Conservation (phyloP, 148 eudicot species). For the Fagopyrum esculentum region DNA sequence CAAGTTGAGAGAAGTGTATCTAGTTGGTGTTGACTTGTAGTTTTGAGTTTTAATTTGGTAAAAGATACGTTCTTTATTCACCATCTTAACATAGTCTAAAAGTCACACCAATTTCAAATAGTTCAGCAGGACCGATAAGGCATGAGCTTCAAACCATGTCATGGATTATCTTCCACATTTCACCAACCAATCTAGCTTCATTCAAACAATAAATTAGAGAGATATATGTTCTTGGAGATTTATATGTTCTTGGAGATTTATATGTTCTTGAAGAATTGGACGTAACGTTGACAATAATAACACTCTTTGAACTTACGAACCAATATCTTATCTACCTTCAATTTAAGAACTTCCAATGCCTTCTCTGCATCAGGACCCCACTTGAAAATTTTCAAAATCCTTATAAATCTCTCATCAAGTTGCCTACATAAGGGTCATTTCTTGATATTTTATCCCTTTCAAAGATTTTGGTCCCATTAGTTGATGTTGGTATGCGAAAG, state of each 20-base stretch:
- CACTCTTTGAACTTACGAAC: conserved; percentile 76
- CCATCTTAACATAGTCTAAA: conserved; percentile 81
- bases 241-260: conserved; percentile 81
- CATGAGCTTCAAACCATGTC: conserved; percentile 63
- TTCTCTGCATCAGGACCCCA: conserved; percentile 99
- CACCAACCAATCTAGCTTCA: conserved; percentile 62
- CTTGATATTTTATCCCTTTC: conserved; percentile 15
- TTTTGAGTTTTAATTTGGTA: conserved; percentile 74
- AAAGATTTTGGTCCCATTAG: conserved; percentile 23
- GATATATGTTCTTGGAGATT: conserved; percentile 62
- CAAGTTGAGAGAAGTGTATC: conserved; percentile 72
- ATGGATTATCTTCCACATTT: conserved; percentile 79
- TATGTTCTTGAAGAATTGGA: conserved; percentile 85
- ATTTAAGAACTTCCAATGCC: conserved; percentile 82
- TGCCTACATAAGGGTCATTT: conserved; percentile 31
- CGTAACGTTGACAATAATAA: conserved; percentile 65
- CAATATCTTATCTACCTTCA: conserved; percentile 79
- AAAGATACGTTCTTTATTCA: conserved; percentile 68
- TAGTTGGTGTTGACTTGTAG: conserved; percentile 64
- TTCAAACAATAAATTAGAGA: conserved; percentile 64
- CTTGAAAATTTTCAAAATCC: conserved; percentile 85
- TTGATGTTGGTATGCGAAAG: conserved; percentile 38
- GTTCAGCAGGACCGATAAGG: conserved; percentile 48
- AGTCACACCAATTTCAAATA: conserved; percentile 62
- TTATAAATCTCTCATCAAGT: conserved; percentile 79